These are phyloP conservation scores for Hammondia hammondi DNA, from an alignment of 169 alveolate species.

Conservation along the genomic window DNA sequence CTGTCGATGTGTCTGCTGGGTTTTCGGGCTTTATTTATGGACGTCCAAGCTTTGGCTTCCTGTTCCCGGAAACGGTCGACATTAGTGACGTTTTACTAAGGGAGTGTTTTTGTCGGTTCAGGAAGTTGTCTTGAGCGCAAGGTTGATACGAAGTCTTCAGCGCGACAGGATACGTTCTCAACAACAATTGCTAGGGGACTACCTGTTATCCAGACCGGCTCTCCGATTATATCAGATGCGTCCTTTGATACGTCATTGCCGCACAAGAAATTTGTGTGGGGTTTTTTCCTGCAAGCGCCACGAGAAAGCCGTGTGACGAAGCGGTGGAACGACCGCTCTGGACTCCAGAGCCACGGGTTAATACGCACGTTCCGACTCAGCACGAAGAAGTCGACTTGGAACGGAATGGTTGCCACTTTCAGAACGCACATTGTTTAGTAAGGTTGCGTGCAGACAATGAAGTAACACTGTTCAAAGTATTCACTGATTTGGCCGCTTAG, in stretches of 20 bases:
- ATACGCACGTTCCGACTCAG: neutral
- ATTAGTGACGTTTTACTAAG: neutral
- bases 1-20: neutral
- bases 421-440: neutral
- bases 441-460: neutral
- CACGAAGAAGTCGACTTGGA: neutral
- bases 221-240: neutral
- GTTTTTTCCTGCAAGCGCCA: neutral
- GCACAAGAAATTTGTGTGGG: neutral
- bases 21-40: neutral
- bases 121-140: neutral
- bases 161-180: neutral
- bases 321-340: neutral
- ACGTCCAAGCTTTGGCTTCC: neutral
- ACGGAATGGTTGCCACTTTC: neutral
- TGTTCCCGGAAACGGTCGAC: neutral
- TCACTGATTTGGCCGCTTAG: too few relatives aligned
- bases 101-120: slow-evolving; percentile 11
- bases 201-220: neutral
- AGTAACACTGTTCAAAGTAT: too few relatives aligned
- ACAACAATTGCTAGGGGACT: neutral
- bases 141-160: neutral
- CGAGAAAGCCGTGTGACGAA: neutral
- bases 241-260: neutral
- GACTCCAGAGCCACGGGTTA: neutral